A percentile compares a stretch with the other conserved stretches of the same genome.
Evolutionary conservation across 169 alveolate species (phyloP).

Genomic region (Eimeria zaria): DNA sequence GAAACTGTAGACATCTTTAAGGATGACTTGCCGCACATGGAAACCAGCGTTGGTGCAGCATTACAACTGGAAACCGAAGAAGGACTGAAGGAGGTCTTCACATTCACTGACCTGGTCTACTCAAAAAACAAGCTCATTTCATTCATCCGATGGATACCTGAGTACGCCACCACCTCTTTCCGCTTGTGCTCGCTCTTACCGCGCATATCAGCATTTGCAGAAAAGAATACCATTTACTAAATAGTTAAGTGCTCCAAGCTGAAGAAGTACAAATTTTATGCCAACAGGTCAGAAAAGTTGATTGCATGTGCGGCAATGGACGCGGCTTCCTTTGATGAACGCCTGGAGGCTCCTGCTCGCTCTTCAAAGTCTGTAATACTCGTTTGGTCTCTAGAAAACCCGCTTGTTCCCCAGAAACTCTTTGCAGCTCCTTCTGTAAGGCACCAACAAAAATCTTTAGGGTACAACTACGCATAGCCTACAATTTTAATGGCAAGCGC

Average conservation of each 20-base stretch:
- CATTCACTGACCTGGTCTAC: conserved; percentile 52
- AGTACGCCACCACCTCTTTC: conserved; percentile 19
- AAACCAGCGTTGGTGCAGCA: not conserved
- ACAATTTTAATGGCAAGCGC: not conserved
- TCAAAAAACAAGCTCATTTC: conserved; percentile 67
- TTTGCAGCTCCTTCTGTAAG: conserved; percentile 56
- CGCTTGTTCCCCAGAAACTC: conserved; percentile 57
- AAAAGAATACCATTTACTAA: not conserved
- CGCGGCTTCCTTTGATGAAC: conserved; percentile 55
- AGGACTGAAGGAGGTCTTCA: conserved; percentile 32
- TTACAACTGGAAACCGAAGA: conserved; percentile 14
- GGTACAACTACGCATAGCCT: not conserved
- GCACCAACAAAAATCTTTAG: not conserved
- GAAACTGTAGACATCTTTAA: conserved; percentile 58
- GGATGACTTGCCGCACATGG: not conserved
- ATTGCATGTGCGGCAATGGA: conserved; percentile 67
- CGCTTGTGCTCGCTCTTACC: not conserved
- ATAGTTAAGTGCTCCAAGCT: not conserved
- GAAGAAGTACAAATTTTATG: not conserved
- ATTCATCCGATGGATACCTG: conserved; percentile 57
- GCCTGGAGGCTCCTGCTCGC: conserved; percentile 42
- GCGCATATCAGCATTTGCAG: not conserved
- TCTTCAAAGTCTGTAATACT: conserved; percentile 34
- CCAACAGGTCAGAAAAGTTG: conserved; percentile 47
- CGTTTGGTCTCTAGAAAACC: conserved; percentile 66